A percentile compares a stretch with the other conserved stretches of the same genome.
These are phyloP conservation scores for Gossypium raimondii DNA, from an alignment of 345 rosid species.

Conservation along the genomic window DNA sequence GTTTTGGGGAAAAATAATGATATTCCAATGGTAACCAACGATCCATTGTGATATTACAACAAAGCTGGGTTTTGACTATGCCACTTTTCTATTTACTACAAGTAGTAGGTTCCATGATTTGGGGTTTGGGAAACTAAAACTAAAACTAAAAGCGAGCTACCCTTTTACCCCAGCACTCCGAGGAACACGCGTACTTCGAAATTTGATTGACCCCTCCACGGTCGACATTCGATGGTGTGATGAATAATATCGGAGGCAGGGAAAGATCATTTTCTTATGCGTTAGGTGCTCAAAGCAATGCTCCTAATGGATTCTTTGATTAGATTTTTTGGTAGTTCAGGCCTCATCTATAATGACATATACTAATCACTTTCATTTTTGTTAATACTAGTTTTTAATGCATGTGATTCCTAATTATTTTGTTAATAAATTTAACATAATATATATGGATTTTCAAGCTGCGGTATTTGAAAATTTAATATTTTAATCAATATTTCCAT, in stretches of 20 bases:
- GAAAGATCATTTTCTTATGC: background rate
- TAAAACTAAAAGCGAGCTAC: too few species aligned
- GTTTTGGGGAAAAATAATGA: background rate
- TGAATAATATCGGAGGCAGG: slow-evolving; percentile 4
- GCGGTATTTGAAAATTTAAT: too few species aligned
- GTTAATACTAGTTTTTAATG: too few species aligned
- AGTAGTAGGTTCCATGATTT: background rate
- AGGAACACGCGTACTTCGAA: background rate
- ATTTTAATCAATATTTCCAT: too few species aligned
- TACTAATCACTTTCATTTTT: too few species aligned
- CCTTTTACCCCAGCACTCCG: background rate
- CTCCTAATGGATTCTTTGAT: background rate
- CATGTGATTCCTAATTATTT: too few species aligned
- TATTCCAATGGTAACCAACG: background rate
- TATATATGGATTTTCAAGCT: too few species aligned
- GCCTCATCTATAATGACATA: background rate
- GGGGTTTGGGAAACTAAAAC: background rate
- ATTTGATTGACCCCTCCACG: background rate
- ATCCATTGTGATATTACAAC: slow-evolving; percentile 2
- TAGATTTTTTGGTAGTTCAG: background rate
- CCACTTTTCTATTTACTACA: background rate
- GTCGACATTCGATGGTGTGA: background rate
- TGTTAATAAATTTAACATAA: too few species aligned
- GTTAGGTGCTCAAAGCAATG: background rate
- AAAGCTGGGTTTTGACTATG: background rate